These are phyloP conservation scores for Mycosphaerella sp. DNA, from an alignment of 2,329 filamentous ascomycete genomes.

Conservation along the genomic window DNA sequence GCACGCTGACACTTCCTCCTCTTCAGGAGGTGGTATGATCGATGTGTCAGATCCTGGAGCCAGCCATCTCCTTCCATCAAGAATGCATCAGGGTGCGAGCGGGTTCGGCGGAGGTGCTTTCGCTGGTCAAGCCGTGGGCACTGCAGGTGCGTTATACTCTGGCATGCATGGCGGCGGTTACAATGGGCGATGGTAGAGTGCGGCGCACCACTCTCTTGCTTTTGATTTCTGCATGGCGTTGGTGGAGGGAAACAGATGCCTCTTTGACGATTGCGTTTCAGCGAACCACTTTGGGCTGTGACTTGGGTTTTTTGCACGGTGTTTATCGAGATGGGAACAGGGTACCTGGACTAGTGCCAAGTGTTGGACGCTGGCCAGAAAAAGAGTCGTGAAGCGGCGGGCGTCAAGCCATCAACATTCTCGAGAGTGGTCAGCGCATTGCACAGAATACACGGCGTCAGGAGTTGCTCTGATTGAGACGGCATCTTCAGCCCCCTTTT, in stretches of 20 bases:
- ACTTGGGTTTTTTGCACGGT: conserved; percentile 25
- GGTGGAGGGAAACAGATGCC: conserved; percentile 3
- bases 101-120: conserved; percentile 36
- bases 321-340: conserved; percentile 24
- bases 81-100: conserved; percentile 86
- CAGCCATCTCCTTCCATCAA: conserved; percentile 81
- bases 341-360: conserved; percentile 23
- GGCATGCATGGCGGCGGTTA: conserved; percentile 30
- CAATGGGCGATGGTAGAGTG: conserved; percentile 28
- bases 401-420: conserved; percentile 10
- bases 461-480: conserved; percentile 7
- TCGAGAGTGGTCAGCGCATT: conserved; percentile 3
- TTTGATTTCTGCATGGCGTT: conserved; percentile 16
- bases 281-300: conserved; percentile 14
- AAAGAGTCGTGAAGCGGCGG: conserved; percentile 21
- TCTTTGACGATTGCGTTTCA: conserved; percentile 19
- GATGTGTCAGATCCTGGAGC: conserved; percentile 84
- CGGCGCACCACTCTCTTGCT: conserved; percentile 11
- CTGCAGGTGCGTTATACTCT: conserved; percentile 26
- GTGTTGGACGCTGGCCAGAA: conserved; percentile 25
- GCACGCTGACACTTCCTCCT: conserved; percentile 99
- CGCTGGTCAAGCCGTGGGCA: conserved; percentile 21
- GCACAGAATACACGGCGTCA: conserved; percentile 11
- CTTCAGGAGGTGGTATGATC: conserved; percentile 88
- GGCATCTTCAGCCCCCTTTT: conserved; percentile 12